These are phyloP conservation scores for Citrus maxima DNA, from an alignment of 345 rosid genomes.

Conservation along the genomic window DNA sequence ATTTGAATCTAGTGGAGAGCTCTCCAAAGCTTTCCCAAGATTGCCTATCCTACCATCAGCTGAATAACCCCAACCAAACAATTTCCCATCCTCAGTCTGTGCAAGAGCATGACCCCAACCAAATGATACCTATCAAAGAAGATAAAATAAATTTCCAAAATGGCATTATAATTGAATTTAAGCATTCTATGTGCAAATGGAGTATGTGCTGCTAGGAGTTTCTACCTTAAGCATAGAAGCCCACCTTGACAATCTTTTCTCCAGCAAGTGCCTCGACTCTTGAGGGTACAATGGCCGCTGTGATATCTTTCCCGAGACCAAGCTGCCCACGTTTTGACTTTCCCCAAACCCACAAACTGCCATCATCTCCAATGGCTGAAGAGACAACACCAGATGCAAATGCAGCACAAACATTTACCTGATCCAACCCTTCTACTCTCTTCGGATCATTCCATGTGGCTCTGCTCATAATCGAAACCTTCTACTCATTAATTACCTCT, in stretches of 20 bases:
- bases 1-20: slow-evolving; percentile 52
- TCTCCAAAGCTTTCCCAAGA: slow-evolving; percentile 42
- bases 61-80: slow-evolving; percentile 91
- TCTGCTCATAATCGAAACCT: slow-evolving; percentile 28
- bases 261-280: slow-evolving; percentile 58
- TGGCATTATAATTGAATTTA: background rate
- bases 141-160: slow-evolving; percentile 4
- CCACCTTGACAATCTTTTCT: slow-evolving; percentile 73
- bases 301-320: slow-evolving; percentile 70
- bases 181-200: background rate
- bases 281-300: slow-evolving; percentile 55
- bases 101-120: slow-evolving; percentile 98
- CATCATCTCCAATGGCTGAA: slow-evolving; percentile 70
- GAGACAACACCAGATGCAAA: slow-evolving; percentile 91
- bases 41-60: slow-evolving; percentile 89
- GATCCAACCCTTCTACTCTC: slow-evolving; percentile 63
- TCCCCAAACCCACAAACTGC: slow-evolving; percentile 98
- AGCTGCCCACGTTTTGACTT: slow-evolving; percentile 95
- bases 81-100: slow-evolving; percentile 56
- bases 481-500: background rate
- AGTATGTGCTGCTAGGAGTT: background rate
- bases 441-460: slow-evolving; percentile 58
- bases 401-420: slow-evolving; percentile 49
- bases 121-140: slow-evolving; percentile 65
- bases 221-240: slow-evolving; percentile 27